Conservation (phyloP, 495 filamentous ascomycete genomes). For the Penicillium verhagenii region DNA sequence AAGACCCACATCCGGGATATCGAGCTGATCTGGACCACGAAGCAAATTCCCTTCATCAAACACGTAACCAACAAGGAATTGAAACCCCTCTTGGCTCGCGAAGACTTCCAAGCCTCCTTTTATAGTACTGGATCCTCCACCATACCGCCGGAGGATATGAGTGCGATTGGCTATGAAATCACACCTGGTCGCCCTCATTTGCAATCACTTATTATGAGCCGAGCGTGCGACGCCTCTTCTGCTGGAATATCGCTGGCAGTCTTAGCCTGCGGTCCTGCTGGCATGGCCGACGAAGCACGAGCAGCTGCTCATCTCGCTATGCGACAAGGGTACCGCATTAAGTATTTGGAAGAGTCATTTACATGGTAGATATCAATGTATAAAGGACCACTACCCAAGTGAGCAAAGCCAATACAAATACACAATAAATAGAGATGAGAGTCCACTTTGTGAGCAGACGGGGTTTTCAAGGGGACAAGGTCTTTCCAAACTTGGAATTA, state of each 20-base stretch:
- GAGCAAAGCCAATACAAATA: too few species aligned
- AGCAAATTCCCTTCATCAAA: slow-evolving; percentile 34
- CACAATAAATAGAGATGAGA: too few species aligned
- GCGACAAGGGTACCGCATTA: slow-evolving; percentile 32
- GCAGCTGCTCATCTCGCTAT: slow-evolving; percentile 38
- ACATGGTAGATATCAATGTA: slow-evolving; percentile 28
- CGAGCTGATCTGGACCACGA: slow-evolving; percentile 43
- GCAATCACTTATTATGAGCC: slow-evolving; percentile 28
- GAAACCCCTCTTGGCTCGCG: slow-evolving; percentile 21
- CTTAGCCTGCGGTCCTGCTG: slow-evolving; percentile 49
- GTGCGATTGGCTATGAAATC: slow-evolving; percentile 22
- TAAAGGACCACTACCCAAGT: too few species aligned
- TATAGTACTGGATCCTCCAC: slow-evolving; percentile 25
- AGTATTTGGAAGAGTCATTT: slow-evolving; percentile 48
- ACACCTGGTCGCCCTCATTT: slow-evolving; percentile 31
- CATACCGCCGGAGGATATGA: not conserved
- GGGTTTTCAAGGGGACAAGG: too few species aligned
- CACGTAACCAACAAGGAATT: slow-evolving; percentile 33
- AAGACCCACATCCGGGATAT: slow-evolving; percentile 27
- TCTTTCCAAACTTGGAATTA: too few species aligned
- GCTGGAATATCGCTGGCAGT: slow-evolving; percentile 34
- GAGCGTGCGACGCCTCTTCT: slow-evolving; percentile 27
- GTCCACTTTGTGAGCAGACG: too few species aligned
- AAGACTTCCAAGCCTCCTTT: slow-evolving; percentile 39
- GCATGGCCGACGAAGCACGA: slow-evolving; percentile 50